Evolutionary conservation across 371 early-diverging fungal species (phyloP).

Genomic region (Mortierella sp.): DNA sequence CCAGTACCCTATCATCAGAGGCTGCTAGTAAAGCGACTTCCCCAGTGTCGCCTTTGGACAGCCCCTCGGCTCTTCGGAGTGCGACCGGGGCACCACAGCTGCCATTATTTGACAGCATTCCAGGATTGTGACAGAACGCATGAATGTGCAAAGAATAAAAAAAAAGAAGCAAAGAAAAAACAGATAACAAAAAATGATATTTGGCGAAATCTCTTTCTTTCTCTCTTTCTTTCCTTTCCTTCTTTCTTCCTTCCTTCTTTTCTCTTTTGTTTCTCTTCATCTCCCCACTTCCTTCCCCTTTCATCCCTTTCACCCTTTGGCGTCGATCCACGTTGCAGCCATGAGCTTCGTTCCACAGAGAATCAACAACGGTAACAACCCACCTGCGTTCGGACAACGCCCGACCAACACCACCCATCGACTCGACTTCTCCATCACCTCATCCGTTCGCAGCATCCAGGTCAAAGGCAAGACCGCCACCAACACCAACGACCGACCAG

Average conservation of each 20-base stretch:
- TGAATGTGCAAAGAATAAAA: background rate
- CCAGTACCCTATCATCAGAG: background rate
- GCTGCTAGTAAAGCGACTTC: background rate
- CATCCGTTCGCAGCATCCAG: background rate
- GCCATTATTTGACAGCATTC: slow-evolving; percentile 11
- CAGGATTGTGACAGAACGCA: background rate
- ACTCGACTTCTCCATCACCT: background rate
- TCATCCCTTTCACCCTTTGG: background rate
- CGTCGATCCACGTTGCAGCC: background rate
- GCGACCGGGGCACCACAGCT: slow-evolving; percentile 24
- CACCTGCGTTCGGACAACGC: background rate
- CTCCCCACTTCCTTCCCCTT: background rate
- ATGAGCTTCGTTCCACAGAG: background rate
- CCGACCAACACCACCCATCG: background rate
- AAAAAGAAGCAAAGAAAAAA: background rate
- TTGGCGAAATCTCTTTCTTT: background rate
- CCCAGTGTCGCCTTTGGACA: background rate
- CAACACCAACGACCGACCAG: background rate
- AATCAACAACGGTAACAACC: background rate
- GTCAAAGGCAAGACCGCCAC: background rate
- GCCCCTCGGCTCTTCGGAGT: background rate
- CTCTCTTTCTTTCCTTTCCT: background rate
- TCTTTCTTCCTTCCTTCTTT: background rate
- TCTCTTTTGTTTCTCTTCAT: background rate
- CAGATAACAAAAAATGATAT: background rate